A percentile compares a stretch with the other conserved stretches of the same genome.
phyloP scores from a whole-genome alignment of 106 monocot species.

The Posidonia australis region DNA sequence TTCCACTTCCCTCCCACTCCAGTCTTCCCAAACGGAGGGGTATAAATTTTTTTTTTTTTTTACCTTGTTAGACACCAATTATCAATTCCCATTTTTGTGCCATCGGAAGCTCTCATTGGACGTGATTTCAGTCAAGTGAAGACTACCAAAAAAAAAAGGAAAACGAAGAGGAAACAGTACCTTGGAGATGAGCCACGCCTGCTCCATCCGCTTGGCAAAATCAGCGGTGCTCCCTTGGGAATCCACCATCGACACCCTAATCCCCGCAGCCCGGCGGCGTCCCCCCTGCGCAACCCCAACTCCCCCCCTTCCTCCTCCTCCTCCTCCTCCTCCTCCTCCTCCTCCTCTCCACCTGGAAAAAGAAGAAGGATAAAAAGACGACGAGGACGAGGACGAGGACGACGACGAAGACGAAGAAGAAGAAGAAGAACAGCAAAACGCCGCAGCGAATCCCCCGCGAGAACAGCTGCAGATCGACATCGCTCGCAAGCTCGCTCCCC shows the following conservation, averaged over 20 bases:
- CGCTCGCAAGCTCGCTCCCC: too few species aligned
- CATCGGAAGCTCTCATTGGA: neutral
- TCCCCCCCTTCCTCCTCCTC: too few species aligned
- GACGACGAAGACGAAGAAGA: neutral
- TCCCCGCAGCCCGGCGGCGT: neutral
- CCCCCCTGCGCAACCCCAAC: neutral
- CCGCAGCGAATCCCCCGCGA: too few species aligned
- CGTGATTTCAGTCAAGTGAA: too few species aligned
- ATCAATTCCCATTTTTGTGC: too few species aligned
- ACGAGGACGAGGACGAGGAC: neutral
- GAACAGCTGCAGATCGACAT: too few species aligned
- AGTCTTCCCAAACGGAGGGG: neutral
- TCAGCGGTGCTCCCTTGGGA: conserved; percentile 13
- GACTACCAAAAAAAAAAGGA: too few species aligned
- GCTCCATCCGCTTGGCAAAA: conserved; percentile 53
- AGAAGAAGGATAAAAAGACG: neutral
- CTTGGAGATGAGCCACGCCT: conserved; percentile 81
- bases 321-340: neutral
- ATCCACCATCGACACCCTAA: conserved; percentile 12
- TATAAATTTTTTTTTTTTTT: too few species aligned
- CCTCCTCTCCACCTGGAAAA: neutral
- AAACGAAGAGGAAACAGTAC: conserved; percentile 10
- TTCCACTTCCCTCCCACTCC: too few species aligned
- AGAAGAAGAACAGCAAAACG: too few species aligned
- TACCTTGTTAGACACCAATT: neutral